Base-by-base conservation (phyloP, 2,329 filamentous ascomycete genomes). In the Phialophora chinensis region DNA sequence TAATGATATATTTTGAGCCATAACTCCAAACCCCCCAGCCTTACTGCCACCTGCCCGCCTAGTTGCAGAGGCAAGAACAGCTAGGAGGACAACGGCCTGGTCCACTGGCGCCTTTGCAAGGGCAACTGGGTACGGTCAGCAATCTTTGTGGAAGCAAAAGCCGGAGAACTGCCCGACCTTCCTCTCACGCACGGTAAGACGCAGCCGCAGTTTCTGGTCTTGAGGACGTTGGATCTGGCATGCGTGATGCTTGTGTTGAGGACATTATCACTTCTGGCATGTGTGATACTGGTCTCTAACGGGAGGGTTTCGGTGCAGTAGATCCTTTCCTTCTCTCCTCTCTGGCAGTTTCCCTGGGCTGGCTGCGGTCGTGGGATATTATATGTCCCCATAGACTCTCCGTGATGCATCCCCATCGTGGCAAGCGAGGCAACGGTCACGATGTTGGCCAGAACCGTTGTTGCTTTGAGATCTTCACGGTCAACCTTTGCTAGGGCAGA, bases 31-130 rank as follows among this genome's bases (percentile, higher is more conserved):
- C 38, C 17, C 17, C 17, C 38, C 38, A 44, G 14, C 17, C 1
- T n/a, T n/a, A 2, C 38, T 3, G 5, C 6, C 38, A 44, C 17
- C 38, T 8, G 14, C 38, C 17, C 38, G 38, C 38, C 17, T 44
- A 70, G 50, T 70, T 68, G 57, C 68, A 68, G 25, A 62, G 68
- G 56, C 68, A 70, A 14, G 63, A 60, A 57, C 66, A 66, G 29
- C 55, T 70, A 27, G 27, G 44, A 10, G 68, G 68, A 42, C 68
- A 70, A n/a, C 35, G 25, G 11, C 67, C 67, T 10, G 61, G 67
- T 7, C 64, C 67, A 14, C 53, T 63, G 17, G 54, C 29, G 6
- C 62, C 49, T 57, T 69, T 69, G 50, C 67, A 67, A 52, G 65
- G 55, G 65, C 67, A 69, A 42, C 67, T 67, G 50, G 38, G 25